phyloP scores from a whole-genome alignment of 2,329 filamentous ascomycete genomes.

The Ceratocystis alfenasii region DNA sequence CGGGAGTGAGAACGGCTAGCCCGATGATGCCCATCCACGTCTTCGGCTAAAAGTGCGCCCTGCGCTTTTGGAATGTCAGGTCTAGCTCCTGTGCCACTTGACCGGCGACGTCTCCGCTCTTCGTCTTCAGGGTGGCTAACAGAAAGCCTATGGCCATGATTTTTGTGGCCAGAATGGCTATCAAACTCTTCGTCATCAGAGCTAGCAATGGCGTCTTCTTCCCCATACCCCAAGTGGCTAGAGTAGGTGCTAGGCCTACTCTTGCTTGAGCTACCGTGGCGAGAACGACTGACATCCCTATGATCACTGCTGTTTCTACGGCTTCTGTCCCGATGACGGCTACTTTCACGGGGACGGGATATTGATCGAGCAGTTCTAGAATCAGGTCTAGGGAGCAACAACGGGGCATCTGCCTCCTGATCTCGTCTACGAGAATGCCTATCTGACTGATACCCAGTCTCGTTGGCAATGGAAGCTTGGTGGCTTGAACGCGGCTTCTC shows the following conservation, averaged over 20 bases:
- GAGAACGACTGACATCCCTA: slow-evolving; percentile 10
- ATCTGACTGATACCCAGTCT: slow-evolving; percentile 32
- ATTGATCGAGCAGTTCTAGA: slow-evolving; percentile 11
- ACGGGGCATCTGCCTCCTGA: not conserved
- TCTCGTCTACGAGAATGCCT: slow-evolving; percentile 33
- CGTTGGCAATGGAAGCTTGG: not conserved
- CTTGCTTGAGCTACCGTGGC: slow-evolving; percentile 16
- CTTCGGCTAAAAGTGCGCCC: slow-evolving; percentile 11
- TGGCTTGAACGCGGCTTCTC: slow-evolving; percentile 6
- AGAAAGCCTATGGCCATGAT: slow-evolving; percentile 5
- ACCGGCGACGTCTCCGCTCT: slow-evolving; percentile 13
- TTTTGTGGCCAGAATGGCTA: slow-evolving; percentile 4
- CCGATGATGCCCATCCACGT: slow-evolving; percentile 4
- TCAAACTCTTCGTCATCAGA: slow-evolving; percentile 15
- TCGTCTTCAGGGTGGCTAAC: not conserved
- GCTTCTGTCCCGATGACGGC: slow-evolving; percentile 4
- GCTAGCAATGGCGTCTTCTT: slow-evolving; percentile 18
- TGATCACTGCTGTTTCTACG: not conserved
- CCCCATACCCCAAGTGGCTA: not conserved
- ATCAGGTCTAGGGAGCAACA: slow-evolving; percentile 23
- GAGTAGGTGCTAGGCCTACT: not conserved
- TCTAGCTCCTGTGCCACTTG: not conserved
- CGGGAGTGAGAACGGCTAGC: slow-evolving; percentile 16
- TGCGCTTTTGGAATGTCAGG: slow-evolving; percentile 6
- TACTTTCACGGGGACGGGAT: slow-evolving; percentile 9